A percentile compares a stretch with the other conserved stretches of the same genome.
Conservation (phyloP, 2,329 filamentous ascomycete genomes). For the Nothomitra cinnamomea region DNA sequence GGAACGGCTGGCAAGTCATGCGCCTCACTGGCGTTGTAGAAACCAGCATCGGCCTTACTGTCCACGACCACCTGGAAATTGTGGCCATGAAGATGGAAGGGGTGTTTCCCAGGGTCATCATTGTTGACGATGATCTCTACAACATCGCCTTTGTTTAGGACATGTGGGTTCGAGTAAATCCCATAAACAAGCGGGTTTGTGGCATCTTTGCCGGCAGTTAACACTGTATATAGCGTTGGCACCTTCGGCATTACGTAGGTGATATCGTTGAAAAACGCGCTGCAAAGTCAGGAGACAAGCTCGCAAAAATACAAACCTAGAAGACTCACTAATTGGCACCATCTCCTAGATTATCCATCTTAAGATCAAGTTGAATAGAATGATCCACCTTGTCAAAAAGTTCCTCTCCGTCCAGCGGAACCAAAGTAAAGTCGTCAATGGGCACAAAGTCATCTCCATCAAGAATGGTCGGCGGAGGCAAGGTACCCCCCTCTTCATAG, state of each 20-base stretch:
- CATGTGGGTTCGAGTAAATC: constrained; percentile 34
- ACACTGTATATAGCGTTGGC: constrained; percentile 60
- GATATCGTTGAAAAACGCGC: constrained; percentile 57
- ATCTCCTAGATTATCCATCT: constrained; percentile 50
- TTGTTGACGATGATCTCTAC: constrained; percentile 68
- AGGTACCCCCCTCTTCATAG: constrained; percentile 31
- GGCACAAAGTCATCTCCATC: constrained; percentile 45
- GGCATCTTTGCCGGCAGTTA: constrained; percentile 40
- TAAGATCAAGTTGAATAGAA: constrained; percentile 43
- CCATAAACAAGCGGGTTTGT: constrained; percentile 47
- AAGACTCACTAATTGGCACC: constrained; percentile 45
- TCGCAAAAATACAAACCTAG: constrained; percentile 6
- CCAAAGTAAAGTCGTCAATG: constrained; percentile 57
- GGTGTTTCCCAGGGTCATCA: constrained; percentile 52
- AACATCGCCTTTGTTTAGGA: constrained; percentile 49
- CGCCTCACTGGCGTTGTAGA: constrained; percentile 17
- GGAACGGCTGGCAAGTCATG: constrained; percentile 13
- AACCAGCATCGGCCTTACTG: constrained; percentile 19
- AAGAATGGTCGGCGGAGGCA: constrained; percentile 34
- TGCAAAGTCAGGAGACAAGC: constrained; percentile 12
- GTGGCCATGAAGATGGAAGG: constrained; percentile 62
- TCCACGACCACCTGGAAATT: constrained; percentile 44
- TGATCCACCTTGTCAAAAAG: constrained; percentile 45
- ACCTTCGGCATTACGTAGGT: constrained; percentile 62
- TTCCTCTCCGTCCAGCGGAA: constrained; percentile 48